Base-by-base conservation (phyloP, 495 filamentous ascomycete genomes). In the Articulospora tetracladia region DNA sequence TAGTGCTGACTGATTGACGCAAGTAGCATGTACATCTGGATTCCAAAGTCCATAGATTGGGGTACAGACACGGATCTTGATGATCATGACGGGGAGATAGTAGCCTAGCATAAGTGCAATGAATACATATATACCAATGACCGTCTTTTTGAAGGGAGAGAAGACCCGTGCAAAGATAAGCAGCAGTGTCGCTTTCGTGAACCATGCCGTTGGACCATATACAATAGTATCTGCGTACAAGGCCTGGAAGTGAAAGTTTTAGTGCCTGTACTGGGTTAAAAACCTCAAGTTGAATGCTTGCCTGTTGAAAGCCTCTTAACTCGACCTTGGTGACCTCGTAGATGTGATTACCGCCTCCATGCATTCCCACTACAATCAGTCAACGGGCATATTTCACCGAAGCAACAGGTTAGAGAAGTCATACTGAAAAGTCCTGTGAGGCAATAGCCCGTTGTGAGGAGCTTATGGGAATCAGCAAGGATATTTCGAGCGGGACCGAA, bases 191-290 rank as follows among this genome's bases (percentile, higher is more conserved):
- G 77, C 58, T 61, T 81, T 81, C 55, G 71, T 68, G 57, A 75
- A 69, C 19, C 79, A 71, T n/a, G 74, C 75, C 71, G 76, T 79
- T 10, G 78, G 78, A 32, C 74, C 78, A 66, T 81, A 81, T 50
- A 79, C 64, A 26, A 79, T 28, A 6, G 60, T 52, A 0, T 46
- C 60, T 13, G 56, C 41, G 55, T 59, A 53, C 26, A 57, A n/a
- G 25, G 49, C 44, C 58, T 61, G 25, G 25, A 23, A 11, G 67
- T 1, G 73, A 78, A n/a, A 72, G 30, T 7, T 7, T 7, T 34
- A 34, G 15, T 6, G 30, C 22, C 8, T 48, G 7, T 8, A 26
- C 36, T 55, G 22, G 12, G n/a, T 17, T 23, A 6, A 27, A 27
- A 22, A 8, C 22, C 15, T 19, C 6, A 13, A 27, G 24, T 27